Conservation (phyloP, 495 filamentous ascomycete species). For the Xylaria palmicola region DNA sequence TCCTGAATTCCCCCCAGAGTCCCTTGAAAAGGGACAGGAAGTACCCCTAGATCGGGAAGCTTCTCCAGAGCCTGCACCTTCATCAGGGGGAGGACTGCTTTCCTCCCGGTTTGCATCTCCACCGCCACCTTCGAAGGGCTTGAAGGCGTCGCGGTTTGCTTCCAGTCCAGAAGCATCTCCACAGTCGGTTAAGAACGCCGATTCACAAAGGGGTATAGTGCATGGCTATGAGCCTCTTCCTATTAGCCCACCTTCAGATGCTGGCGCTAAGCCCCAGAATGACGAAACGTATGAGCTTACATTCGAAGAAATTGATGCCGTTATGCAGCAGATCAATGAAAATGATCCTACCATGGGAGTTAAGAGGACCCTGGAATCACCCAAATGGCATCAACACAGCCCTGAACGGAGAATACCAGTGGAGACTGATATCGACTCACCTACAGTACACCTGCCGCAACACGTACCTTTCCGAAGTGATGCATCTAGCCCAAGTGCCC, state of each 20-base stretch:
- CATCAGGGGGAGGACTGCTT: conserved; percentile 18
- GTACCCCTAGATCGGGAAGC: conserved; percentile 16
- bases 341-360: conserved; percentile 70
- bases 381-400: conserved; percentile 45
- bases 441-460: conserved; percentile 56
- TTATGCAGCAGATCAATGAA: conserved; percentile 79
- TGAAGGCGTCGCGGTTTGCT: conserved; percentile 44
- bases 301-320: conserved; percentile 77
- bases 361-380: conserved; percentile 55
- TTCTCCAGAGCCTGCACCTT: conserved; percentile 18
- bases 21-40: conserved; percentile 25
- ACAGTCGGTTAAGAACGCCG: conserved; percentile 24
- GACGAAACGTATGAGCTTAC: conserved; percentile 49
- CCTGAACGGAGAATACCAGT: conserved; percentile 36
- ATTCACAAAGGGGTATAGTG: conserved; percentile 22
- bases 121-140: conserved; percentile 31
- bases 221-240: conserved; percentile 30
- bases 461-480: conserved; percentile 62
- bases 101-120: conserved; percentile 32
- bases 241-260: conserved; percentile 28
- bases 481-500: conserved; percentile 74
- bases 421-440: conserved; percentile 42
- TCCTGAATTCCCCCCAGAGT: conserved; percentile 22
- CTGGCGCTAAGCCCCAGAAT: conserved; percentile 17
- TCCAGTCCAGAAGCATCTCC: conserved; percentile 36